Evolutionary conservation across 2,329 filamentous ascomycete species (phyloP), one percentile per base, ranked within the genome.

Genomic region (Sclerotinia minor): DNA sequence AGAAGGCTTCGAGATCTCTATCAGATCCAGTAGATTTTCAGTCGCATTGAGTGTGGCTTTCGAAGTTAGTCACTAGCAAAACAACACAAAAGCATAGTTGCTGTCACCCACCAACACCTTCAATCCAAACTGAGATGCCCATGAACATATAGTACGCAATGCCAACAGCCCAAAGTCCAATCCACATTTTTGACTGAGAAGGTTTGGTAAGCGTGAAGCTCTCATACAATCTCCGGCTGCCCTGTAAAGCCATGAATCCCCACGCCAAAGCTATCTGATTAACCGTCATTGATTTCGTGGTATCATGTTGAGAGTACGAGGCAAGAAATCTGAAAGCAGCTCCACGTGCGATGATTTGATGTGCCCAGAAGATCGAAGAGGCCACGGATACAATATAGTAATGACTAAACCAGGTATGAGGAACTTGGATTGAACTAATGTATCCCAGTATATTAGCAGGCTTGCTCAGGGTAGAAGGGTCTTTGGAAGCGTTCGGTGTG

Each of bases 341-440:
- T 1, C 91, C 90, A 69, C 81, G 78, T 35, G 75, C 79, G 32
- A 85, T 71, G 65, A 90, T 84, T 77, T 94, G 89, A 72, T 79
- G 78, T 0, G 83, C 85, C 92, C 94, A 97, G 77, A 94, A 90
- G 5, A 87, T 74, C 0, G 92, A 94, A 69, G 86, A 88, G 2
- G 81, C 76, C 5, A 93, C 80, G 4, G 92, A 94, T 47, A 88
- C 77, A 65, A 91, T 76, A 78, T 99, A 98, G 80, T 97, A 98
- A 73, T 95, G 91, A 54, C 84, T 85, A 78, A 98, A 98, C 88
- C 92, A 98, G 70, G 85, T 85, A 79, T 98, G 95, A 29, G 94
- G 93, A 47, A 97, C 89, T 81, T 75, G 71, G 50, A 75, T 65
- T 15, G 70, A 73, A 29, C 69, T 71, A 60, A 75, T 26, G n/a